Conservation (phyloP, 441 rosid genomes). For the Gossypium lobatum region DNA sequence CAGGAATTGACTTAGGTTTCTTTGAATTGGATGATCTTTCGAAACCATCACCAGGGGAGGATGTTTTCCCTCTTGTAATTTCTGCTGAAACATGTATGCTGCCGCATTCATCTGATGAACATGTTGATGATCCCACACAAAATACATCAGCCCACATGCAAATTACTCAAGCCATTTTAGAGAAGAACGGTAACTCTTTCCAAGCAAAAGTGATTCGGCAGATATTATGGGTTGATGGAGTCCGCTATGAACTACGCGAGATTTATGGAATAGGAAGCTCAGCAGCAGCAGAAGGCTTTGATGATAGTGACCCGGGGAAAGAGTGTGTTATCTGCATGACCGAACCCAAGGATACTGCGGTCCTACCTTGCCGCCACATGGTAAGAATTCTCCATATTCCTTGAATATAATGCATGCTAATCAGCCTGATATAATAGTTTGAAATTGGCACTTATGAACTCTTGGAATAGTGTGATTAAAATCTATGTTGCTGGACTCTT, state of each 20-base stretch:
- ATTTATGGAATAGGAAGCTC: slow-evolving; percentile 70
- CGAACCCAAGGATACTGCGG: slow-evolving; percentile 81
- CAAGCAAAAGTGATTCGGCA: slow-evolving; percentile 62
- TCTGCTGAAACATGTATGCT: slow-evolving; percentile 58
- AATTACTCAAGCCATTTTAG: slow-evolving; percentile 72
- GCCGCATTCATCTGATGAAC: slow-evolving; percentile 23
- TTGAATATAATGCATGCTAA: background rate
- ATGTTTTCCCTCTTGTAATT: slow-evolving; percentile 85
- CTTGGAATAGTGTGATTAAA: background rate
- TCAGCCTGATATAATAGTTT: background rate
- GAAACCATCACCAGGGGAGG: slow-evolving; percentile 66
- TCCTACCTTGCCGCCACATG: slow-evolving; percentile 88
- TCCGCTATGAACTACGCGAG: slow-evolving; percentile 78
- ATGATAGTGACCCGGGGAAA: slow-evolving; percentile 64
- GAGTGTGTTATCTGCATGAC: slow-evolving; percentile 93
- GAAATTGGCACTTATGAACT: background rate
- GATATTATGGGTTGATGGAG: slow-evolving; percentile 78
- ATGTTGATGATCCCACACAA: slow-evolving; percentile 24
- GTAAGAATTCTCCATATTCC: slow-evolving; percentile 32
- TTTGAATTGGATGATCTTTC: slow-evolving; percentile 75
- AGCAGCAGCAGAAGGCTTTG: slow-evolving; percentile 42
- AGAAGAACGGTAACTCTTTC: slow-evolving; percentile 45
- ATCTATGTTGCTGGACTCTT: background rate
- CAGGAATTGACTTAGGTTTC: slow-evolving; percentile 81
- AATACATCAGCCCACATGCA: slow-evolving; percentile 56